Evolutionary conservation across 225 moss, liverwort and hornwort species (phyloP), one percentile per base, ranked within the genome.

Genomic region (Lunularia cruciata): DNA sequence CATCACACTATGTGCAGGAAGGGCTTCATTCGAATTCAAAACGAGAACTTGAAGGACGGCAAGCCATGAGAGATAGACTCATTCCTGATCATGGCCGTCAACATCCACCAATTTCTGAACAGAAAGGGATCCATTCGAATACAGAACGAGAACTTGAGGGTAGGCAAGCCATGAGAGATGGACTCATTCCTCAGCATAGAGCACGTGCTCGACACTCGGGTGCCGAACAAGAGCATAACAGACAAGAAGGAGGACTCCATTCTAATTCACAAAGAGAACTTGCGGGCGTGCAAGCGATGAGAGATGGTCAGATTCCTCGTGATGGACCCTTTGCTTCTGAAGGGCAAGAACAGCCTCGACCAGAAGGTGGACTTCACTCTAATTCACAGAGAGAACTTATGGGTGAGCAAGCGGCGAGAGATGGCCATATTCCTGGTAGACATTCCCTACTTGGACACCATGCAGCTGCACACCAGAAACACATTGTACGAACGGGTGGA

Each of bases 111-210:
- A 0, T 2, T 5, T 23, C 3, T 40, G 39, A 13, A 13, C n/a
- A 47, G 31, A 9, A 47, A 30, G 47, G 20, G 9, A 46, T 65
- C 47, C 65, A 65, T 28, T 65, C 47, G 18, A 65, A 47, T 19
- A 26, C 65, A 10, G 65, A 15, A 23, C 18, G 47, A 32, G 65
- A 65, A 31, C 65, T 65, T 20, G 47, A 47, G 33, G 1, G 47
- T 16, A 32, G 30, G 36, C 37, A 8, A 38, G 60, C 60, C 8
- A 3, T 33, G 2, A 65, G 31, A 31, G 30, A 19, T 65, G 43
- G 3, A 28, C 26, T 1, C 37, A 51, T 51, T 22, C 8, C 18
- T 6, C 25, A 20, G 3, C 20, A 1, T 5, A 23, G 51, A 51
- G 22, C 51, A 20, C 25, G 8, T 20, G 22, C 51, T 51, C 51